Conservation (phyloP, 1,284 basidiomycete species). For the Quambalaria eucalypti region DNA sequence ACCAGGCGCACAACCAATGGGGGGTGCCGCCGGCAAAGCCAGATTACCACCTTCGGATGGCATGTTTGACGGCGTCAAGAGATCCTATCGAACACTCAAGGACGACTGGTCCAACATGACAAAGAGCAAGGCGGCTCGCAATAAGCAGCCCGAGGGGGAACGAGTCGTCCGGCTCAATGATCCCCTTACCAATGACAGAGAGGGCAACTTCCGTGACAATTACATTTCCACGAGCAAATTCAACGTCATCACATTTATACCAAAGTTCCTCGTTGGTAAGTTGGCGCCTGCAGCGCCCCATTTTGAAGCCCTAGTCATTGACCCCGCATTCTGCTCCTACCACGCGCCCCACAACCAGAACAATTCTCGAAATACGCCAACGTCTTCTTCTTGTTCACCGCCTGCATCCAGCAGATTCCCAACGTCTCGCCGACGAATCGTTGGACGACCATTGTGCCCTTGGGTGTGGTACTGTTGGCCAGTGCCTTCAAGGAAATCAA, state of each 20-base stretch:
- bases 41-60: constrained; percentile 21
- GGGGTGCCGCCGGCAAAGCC: constrained; percentile 6
- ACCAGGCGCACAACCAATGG: not conserved
- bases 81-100: constrained; percentile 19
- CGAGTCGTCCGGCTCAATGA: constrained; percentile 40
- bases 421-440: constrained; percentile 90
- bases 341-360: too few relatives aligned
- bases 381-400: constrained; percentile 96
- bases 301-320: too few relatives aligned
- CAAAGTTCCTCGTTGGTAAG: constrained; percentile 84
- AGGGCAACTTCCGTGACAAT: constrained; percentile 53
- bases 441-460: constrained; percentile 90
- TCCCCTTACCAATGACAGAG: constrained; percentile 29
- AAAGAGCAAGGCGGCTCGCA: constrained; percentile 17
- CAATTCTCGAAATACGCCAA: constrained; percentile 99
- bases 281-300: constrained; percentile 6
- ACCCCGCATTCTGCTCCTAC: too few relatives aligned
- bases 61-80: constrained; percentile 21
- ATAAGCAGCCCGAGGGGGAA: constrained; percentile 22
- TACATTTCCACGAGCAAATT: constrained; percentile 93
- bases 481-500: constrained; percentile 95
- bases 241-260: constrained; percentile 75
- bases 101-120: constrained; percentile 24
- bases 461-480: constrained; percentile 78
- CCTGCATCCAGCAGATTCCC: constrained; percentile 95